phyloP scores from a whole-genome alignment of 371 early-diverging fungal genomes.

The Syncephalastrum contaminatum region DNA sequence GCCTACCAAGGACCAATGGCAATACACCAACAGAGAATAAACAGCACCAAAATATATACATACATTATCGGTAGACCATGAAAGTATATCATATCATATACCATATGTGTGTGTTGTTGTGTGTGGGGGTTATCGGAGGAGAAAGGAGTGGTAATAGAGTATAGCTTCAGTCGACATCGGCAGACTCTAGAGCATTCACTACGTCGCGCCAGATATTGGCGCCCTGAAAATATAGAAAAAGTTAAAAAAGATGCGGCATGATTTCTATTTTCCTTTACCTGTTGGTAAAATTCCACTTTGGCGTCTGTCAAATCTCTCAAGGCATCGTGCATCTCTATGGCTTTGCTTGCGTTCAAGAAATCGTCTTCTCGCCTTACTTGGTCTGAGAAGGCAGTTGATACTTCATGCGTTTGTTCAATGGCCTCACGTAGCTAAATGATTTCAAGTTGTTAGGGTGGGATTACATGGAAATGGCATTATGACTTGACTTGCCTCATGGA shows the following conservation, averaged over 20 bases:
- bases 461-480: too few species aligned
- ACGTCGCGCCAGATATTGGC: conserved; percentile 68
- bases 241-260: not conserved
- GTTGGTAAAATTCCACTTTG: conserved; percentile 78
- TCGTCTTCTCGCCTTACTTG: conserved; percentile 82
- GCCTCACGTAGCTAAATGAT: conserved; percentile 73
- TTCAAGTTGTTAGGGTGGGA: not conserved
- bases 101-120: too few species aligned
- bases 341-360: conserved; percentile 73
- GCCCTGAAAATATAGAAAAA: conserved; percentile 29
- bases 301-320: conserved; percentile 69
- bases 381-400: conserved; percentile 72
- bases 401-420: conserved; percentile 69
- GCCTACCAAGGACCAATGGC: conserved; percentile 85
- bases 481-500: conserved; percentile 64
- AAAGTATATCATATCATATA: not conserved
- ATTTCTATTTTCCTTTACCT: conserved; percentile 45
- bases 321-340: conserved; percentile 77
- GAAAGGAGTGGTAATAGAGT: too few species aligned
- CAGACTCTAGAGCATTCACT: conserved; percentile 53
- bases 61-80: too few species aligned
- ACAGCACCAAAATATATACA: not conserved
- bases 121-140: too few species aligned
- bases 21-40: conserved; percentile 50
- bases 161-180: too few species aligned